A percentile compares a stretch with the other conserved stretches of the same genome.
Conservation (phyloP, 2,329 filamentous ascomycete species). For the Microsporum audouinii region DNA sequence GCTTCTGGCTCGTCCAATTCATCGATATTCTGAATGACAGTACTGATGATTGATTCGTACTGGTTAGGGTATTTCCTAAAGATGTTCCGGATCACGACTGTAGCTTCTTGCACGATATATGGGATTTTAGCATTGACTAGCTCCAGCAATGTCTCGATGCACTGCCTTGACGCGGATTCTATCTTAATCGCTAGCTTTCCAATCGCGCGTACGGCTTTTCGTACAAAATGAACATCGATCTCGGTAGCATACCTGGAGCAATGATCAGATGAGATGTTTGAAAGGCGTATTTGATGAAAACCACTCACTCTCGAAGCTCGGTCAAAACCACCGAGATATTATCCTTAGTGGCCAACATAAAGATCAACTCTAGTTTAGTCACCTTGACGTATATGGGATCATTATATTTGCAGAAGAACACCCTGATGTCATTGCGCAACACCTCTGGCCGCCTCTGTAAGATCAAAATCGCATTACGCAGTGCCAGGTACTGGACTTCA, state of each 20-base stretch:
- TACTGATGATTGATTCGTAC: constrained; percentile 95
- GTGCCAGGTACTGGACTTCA: constrained; percentile 93
- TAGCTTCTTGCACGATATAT: constrained; percentile 97
- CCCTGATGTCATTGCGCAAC: constrained; percentile 86
- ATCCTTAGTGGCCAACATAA: constrained; percentile 91
- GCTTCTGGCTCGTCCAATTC: constrained; percentile 94
- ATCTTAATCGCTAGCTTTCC: constrained; percentile 99
- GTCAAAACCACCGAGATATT: constrained; percentile 94
- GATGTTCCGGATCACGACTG: constrained; percentile 96
- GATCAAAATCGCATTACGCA: constrained; percentile 87
- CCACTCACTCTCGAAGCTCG: constrained; percentile 68
- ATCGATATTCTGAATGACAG: constrained; percentile 89
- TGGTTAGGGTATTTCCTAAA: constrained; percentile 99
- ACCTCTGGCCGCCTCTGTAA: constrained; percentile 88
- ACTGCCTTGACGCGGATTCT: constrained; percentile 77
- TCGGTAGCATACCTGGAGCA: constrained; percentile 64
- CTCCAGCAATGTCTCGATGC: constrained; percentile 85
- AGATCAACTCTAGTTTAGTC: constrained; percentile 95
- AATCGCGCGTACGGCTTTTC: constrained; percentile 93
- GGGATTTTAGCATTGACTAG: constrained; percentile 96
- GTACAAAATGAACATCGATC: constrained; percentile 96
- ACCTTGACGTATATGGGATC: constrained; percentile 99
- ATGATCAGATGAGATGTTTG: not conserved
- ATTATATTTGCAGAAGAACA: constrained; percentile 99
- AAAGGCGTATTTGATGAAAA: too few species aligned